Base-by-base conservation (phyloP, 2,329 filamentous ascomycete species). In the Pleomassaria siparia region DNA sequence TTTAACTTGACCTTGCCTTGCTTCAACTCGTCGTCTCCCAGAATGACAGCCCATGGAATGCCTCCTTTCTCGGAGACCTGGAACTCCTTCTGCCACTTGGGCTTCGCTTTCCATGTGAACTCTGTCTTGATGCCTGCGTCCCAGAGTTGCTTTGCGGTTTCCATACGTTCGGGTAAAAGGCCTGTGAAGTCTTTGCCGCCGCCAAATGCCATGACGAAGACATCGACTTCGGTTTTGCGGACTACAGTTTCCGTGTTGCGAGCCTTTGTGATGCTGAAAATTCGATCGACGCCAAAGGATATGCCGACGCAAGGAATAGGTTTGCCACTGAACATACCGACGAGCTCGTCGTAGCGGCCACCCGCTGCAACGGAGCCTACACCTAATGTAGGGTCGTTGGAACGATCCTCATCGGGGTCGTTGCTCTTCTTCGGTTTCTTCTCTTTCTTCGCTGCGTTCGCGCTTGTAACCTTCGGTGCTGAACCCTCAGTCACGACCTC, bases 171-270 rank as follows among this genome's bases (percentile, higher is more conserved):
- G 57, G 85, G 84, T 45, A 96, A 74, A 54, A 95, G 77, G 37
- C 89, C 90, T 13, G 80, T 86, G 71, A 91, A 92, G 16, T 85
- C 88, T 73, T 91, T 92, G 44, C 89, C 88, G 47, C 87, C 87
- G 63, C 90, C 91, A 64, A 96, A 91, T 0, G 91, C 91, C 91
- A 97, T 97, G 63, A 97, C 87, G 72, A 85, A 96, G 37, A 91
- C 91, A 65, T 97, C 91, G 2, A 91, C 86, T 60, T 94, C 88
- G 63, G 86, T 90, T 55, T 80, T 79, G 54, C 88, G 78, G 43
- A 84, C 74, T 24, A 73, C 58, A 16, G 78, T 72, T 45, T 75
- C 80, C 47, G 80, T 81, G 52, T 82, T 83, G 40, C 85, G 80
- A 11, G 89, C 86, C 71, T 95, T 91, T 55, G 87, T 89, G 65